These are phyloP conservation scores for Kwoniella mangroviensis DNA, from an alignment of 768 basidiomycete genomes.

Conservation along the genomic window DNA sequence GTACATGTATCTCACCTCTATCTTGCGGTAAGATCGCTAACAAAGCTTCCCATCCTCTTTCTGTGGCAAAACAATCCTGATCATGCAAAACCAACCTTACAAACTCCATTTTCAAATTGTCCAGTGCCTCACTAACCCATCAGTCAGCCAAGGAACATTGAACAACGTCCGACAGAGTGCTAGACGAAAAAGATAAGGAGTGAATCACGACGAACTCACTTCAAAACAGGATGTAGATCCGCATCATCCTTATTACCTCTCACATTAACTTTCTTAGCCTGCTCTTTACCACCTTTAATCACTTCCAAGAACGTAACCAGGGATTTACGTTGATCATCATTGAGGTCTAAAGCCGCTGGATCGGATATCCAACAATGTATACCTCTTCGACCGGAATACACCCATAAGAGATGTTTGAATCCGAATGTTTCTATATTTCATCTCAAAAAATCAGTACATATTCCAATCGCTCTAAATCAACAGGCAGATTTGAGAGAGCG, in stretches of 20 bases:
- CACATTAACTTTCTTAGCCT: slow-evolving; percentile 80
- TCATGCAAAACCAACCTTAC: slow-evolving; percentile 71
- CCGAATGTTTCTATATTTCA: slow-evolving; percentile 75
- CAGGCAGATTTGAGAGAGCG: not conserved
- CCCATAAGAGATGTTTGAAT: slow-evolving; percentile 88
- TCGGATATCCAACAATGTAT: slow-evolving; percentile 99
- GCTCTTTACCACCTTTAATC: slow-evolving; percentile 77
- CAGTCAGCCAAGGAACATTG: no score
- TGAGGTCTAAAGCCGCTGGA: slow-evolving; percentile 79
- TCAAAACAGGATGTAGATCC: slow-evolving; percentile 73
- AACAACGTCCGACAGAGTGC: no score
- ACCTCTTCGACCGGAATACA: slow-evolving; percentile 96
- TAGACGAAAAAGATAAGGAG: no score
- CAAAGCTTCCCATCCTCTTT: slow-evolving; percentile 75
- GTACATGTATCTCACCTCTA: slow-evolving; percentile 50
- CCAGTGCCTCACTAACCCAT: slow-evolving; percentile 60
- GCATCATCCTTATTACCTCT: slow-evolving; percentile 59
- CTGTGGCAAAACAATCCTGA: slow-evolving; percentile 77
- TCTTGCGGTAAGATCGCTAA: slow-evolving; percentile 74
- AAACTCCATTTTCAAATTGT: slow-evolving; percentile 67
- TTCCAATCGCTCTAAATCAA: no score
- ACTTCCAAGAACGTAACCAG: slow-evolving; percentile 87
- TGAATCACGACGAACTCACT: slow-evolving; percentile 65
- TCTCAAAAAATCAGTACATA: slow-evolving; percentile 3
- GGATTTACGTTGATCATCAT: slow-evolving; percentile 85